Percentiles rank a stretch among this genome's conserved stretches.
phyloP scores from a whole-genome alignment of 2,329 filamentous ascomycete species.

The Monosporascus ibericus region DNA sequence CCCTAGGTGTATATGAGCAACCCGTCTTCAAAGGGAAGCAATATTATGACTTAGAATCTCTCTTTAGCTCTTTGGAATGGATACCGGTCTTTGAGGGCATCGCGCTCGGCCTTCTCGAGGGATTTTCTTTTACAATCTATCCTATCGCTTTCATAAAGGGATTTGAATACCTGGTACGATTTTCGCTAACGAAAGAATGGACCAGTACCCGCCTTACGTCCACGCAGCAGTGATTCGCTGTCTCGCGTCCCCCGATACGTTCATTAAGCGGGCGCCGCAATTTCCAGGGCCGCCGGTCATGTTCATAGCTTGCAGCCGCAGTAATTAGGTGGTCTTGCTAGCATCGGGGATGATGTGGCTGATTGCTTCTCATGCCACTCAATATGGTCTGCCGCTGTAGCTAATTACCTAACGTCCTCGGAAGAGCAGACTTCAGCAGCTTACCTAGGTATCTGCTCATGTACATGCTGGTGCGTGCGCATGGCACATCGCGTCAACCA shows the following conservation, averaged over 20 bases:
- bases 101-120: constrained; percentile 4
- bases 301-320: no score
- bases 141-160: constrained; percentile 7
- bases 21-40: neutral
- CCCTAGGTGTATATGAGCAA: neutral
- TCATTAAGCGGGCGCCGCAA: neutral
- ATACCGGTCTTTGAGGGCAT: constrained; percentile 15
- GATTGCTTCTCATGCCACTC: no score
- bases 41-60: neutral
- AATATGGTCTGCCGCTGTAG: no score
- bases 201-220: neutral
- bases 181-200: neutral
- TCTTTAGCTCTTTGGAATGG: constrained; percentile 9
- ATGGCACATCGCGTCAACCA: neutral
- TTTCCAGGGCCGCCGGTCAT: no score
- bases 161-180: neutral
- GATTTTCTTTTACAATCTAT: constrained; percentile 9
- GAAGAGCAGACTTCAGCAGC: no score
- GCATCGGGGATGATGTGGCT: no score
- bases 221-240: neutral
- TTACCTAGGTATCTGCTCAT: no score
- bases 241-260: neutral
- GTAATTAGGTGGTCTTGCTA: no score
- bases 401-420: no score
- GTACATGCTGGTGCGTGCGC: no score